phyloP scores from a whole-genome alignment of 2,329 filamentous ascomycete genomes.

The Diplodia intermedia region DNA sequence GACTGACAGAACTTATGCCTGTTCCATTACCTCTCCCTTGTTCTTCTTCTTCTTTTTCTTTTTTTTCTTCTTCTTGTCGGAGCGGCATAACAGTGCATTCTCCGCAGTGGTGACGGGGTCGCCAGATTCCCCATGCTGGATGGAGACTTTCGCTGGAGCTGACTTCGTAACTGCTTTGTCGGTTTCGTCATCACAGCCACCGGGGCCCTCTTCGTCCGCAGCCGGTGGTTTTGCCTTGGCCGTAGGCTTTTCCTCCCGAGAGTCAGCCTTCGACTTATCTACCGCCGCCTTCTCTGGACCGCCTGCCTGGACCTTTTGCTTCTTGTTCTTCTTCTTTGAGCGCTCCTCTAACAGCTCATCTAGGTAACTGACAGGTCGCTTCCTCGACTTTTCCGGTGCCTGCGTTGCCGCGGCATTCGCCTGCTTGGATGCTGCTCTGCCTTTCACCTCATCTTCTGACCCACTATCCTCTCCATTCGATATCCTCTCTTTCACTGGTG shows the following conservation, averaged over 20 bases:
- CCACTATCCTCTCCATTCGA: constrained; percentile 35
- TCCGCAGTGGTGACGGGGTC: not conserved
- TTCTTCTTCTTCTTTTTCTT: constrained; percentile 29
- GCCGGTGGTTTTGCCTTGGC: not conserved
- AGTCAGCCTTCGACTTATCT: not conserved
- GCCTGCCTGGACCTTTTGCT: constrained; percentile 6
- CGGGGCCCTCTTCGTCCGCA: not conserved
- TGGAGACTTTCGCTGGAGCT: not conserved
- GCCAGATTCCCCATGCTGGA: not conserved
- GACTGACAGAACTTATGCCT: not conserved
- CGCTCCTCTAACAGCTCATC: constrained; percentile 60
- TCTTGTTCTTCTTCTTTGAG: constrained; percentile 58
- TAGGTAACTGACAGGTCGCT: constrained; percentile 54
- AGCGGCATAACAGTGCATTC: not conserved
- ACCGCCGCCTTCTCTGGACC: not conserved
- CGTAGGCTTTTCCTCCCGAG: not conserved
- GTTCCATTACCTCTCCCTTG: constrained; percentile 10
- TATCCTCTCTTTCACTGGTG: constrained; percentile 34
- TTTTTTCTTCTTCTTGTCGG: constrained; percentile 11
- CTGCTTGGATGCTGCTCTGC: constrained; percentile 3
- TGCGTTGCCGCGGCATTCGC: not conserved
- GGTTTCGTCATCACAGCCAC: not conserved
- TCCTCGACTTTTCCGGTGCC: constrained; percentile 14
- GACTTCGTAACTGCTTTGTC: not conserved
- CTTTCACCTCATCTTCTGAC: constrained; percentile 34